Evolutionary conservation across 2,329 filamentous ascomycete species (phyloP), one percentile per base, ranked within the genome.

Genomic region (Pyrenochaeta sp.): DNA sequence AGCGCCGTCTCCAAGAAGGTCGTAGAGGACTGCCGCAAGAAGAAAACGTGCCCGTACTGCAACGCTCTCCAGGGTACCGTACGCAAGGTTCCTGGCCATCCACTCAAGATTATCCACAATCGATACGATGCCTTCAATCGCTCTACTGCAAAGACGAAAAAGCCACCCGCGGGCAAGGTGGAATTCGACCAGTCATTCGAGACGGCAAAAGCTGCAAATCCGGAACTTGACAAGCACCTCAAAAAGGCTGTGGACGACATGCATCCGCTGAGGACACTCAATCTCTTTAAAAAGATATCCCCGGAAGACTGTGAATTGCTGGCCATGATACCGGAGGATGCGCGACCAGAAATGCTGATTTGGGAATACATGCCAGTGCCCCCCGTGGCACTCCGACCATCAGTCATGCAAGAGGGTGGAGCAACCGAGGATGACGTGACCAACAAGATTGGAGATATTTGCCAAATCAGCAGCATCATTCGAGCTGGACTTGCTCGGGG

Each of bases 341-440:
- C 92, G 10, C 85, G 93, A 15, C 95, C 95, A 0, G 95, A 99
- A 73, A 96, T 96, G 87, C 96, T 98, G 74, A 87, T 99, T 39
- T 99, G 95, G 95, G 93, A 97, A 71, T 96, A 92, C 69, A 84
- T 99, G 31, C 95, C 95, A 1, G 94, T 94, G 0, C 94, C 95
- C 1, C 95, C 95, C 0, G 91, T 98, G 5, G 96, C 92, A 64
- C 96, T 99, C 67, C 85, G 95, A 54, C 95, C 95, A 0, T 97
- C 93, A 0, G 95, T 99, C 15, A 90, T 90, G 27, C 95, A 98
- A 75, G 95, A 98, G 60, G 91, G 87, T 55, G 90, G 93, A 3
- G 97, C 91, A 61, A 99, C 91, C 17, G 95, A 99, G 75, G 95
- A 99, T 71, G 95, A 99, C 68, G 85, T 99, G 56, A 99, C 95